Evolutionary conservation across 768 basidiomycete species (phyloP), one percentile per base, ranked within the genome.

Genomic region (Hebeloma cylindrosporum): DNA sequence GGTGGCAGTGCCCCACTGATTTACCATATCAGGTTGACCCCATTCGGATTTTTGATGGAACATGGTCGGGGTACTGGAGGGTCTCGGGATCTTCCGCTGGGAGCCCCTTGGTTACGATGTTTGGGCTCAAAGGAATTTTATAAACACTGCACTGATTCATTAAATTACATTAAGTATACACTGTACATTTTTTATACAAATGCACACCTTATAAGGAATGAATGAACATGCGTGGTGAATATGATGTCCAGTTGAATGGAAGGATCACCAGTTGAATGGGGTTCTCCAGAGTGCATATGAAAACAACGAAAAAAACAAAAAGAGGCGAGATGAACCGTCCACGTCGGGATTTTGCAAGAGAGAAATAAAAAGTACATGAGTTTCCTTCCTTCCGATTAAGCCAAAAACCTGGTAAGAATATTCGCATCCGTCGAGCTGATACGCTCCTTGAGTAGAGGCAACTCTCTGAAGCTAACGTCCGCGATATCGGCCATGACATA

Each of bases 401-500:
- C 83, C 61, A 97, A 73, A 65, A 96, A 72, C 33, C 94, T 79
- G 16, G 94, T 96, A 48, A 95, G 72, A 64, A 97, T 90, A 64
- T 95, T 97, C 33, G 92, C 82, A 48, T 74, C 78, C 4, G 91
- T 93, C 39, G 76, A 73, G 60, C 70, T 85, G 60, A 97, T 93
- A 43, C 77, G 71, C 51, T 85, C 84, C 68, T 80, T 85, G 39
- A 98, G 75, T 57, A 72, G 80, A 58, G 80, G 82, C 53, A 95
- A 73, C 60, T 96, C 90, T 43, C 73, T 71, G 48, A 80, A 78
- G 60, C 88, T 89, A 54, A 97, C 93, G 52, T 91, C 80, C 16
- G 89, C 84, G 53, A 99, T 97, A 65, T 99, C 96, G 9, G 94
- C 94, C 83, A 99, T 87, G 51, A 99, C 78, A 67, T 98, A 98